Evolutionary conservation across 129 eudicot species (phyloP).

Genomic region (Chrysanthemum seticuspe): DNA sequence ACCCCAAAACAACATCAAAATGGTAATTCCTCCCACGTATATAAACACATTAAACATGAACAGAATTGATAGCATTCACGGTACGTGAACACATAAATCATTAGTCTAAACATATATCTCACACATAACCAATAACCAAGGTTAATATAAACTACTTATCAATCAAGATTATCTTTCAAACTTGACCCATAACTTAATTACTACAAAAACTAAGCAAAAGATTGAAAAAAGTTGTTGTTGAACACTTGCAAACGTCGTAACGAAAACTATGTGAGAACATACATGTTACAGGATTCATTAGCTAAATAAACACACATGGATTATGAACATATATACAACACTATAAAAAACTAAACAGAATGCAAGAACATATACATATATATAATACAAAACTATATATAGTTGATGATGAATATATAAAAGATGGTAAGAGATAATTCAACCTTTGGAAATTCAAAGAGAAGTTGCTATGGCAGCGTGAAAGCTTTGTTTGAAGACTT

Average conservation of each 20-base stretch:
- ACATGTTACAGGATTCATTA: slow-evolving; percentile 6
- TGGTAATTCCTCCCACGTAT: slow-evolving; percentile 1
- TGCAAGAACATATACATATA: neutral
- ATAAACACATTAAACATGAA: slow-evolving; percentile 19
- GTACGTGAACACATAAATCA: slow-evolving; percentile 7
- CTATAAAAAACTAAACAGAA: neutral
- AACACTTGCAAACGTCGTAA: neutral
- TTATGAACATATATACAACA: neutral
- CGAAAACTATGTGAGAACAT: slow-evolving; percentile 19
- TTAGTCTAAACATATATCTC: neutral
- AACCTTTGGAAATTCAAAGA: no score
- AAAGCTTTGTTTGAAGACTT: no score
- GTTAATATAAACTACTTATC: neutral
- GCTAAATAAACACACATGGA: neutral
- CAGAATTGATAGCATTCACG: slow-evolving; percentile 19
- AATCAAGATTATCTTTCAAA: slow-evolving; percentile 14
- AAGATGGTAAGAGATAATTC: no score
- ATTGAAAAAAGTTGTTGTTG: neutral
- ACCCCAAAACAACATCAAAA: slow-evolving; percentile 19
- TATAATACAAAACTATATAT: neutral
- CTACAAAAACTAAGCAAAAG: slow-evolving; percentile 8
- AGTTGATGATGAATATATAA: neutral
- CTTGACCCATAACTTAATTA: slow-evolving; percentile 3
- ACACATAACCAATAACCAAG: slow-evolving; percentile 11
- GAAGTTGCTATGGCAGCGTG: no score